A percentile compares a stretch with the other conserved stretches of the same genome.
Evolutionary conservation across 2,329 filamentous ascomycete genomes (phyloP).

Genomic region (Pleurostoma richardsiae): DNA sequence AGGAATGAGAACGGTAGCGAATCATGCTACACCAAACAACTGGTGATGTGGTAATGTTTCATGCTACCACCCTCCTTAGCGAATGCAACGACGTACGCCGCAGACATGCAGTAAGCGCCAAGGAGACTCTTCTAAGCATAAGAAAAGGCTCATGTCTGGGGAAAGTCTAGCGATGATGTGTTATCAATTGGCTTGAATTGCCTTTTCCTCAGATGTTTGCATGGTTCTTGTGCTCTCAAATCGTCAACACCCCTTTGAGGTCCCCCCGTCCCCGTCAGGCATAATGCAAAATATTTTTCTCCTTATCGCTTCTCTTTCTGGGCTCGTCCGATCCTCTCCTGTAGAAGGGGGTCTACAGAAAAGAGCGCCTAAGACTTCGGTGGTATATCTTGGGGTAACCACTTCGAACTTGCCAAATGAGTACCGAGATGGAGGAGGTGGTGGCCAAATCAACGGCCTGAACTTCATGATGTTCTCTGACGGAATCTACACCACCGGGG

Average conservation of each 20-base stretch:
- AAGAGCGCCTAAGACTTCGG: neutral
- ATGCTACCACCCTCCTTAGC: neutral
- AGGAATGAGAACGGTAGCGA: neutral
- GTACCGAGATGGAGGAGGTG: slow-evolving; percentile 2
- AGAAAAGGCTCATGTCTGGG: neutral
- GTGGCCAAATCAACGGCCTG: slow-evolving; percentile 1
- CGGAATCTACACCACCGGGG: neutral
- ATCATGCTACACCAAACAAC: neutral
- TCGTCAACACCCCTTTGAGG: neutral
- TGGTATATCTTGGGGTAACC: neutral
- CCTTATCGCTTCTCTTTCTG: neutral
- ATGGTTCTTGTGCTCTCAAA: neutral
- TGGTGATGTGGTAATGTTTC: neutral
- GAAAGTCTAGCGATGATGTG: neutral
- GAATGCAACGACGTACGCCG: neutral
- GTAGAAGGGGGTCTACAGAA: neutral
- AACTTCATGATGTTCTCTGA: slow-evolving; percentile 2
- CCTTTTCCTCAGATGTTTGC: neutral
- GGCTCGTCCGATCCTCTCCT: neutral
- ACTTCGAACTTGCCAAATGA: neutral
- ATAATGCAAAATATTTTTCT: neutral
- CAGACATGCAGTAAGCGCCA: neutral
- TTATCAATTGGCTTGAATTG: neutral
- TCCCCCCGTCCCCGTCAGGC: neutral
- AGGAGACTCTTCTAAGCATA: neutral